Percentiles rank a stretch among this genome's conserved stretches.
Evolutionary conservation across 805 yeast species (phyloP).

Genomic region (Barnettozyma sp.): DNA sequence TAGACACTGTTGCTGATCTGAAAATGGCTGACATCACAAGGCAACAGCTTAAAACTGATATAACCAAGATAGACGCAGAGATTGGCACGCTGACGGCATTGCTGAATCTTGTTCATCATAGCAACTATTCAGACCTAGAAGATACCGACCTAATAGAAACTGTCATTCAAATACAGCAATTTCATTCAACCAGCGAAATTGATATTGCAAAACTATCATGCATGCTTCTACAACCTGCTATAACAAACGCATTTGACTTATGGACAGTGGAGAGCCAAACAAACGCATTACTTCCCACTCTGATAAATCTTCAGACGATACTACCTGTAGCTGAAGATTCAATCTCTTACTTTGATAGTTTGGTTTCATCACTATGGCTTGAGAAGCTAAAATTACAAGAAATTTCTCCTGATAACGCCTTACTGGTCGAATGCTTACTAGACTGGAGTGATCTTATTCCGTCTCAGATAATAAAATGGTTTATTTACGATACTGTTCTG

Average conservation of each 20-base stretch:
- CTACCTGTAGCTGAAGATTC: constrained; percentile 11
- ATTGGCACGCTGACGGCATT: not conserved
- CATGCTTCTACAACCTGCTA: constrained; percentile 19
- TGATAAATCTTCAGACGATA: constrained; percentile 25
- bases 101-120: not conserved
- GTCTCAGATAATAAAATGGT: constrained; percentile 19
- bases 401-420: not conserved
- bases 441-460: constrained; percentile 37
- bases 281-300: constrained; percentile 24
- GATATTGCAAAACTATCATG: constrained; percentile 14
- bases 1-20: constrained; percentile 9
- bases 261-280: constrained; percentile 34
- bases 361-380: constrained; percentile 32
- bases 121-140: not conserved
- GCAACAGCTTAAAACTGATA: constrained; percentile 1
- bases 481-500: constrained; percentile 28
- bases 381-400: constrained; percentile 24
- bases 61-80: not conserved
- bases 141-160: constrained; percentile 1
- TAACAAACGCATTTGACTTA: constrained; percentile 14
- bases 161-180: not conserved
- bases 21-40: constrained; percentile 14
- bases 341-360: constrained; percentile 28
- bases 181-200: constrained; percentile 2
- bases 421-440: constrained; percentile 20